Evolutionary conservation across 208 protist genomes (phyloP), one percentile per base, ranked within the genome.

Genomic region (Spongospora subterranea): DNA sequence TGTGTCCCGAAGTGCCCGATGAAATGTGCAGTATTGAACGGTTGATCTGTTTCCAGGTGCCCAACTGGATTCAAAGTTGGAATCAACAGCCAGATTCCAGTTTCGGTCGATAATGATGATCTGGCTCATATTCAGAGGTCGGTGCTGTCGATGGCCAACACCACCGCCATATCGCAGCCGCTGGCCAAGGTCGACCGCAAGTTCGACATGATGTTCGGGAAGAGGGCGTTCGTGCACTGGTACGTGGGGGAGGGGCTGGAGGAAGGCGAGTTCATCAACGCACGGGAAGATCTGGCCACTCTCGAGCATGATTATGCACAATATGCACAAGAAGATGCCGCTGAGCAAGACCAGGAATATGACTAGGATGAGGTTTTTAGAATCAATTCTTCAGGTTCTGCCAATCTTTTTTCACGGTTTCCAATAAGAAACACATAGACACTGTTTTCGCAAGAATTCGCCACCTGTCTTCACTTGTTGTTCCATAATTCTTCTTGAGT

Each of bases 1-100:
- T 40, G 0, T n/a, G 88, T n/a, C 1, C 29, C 88, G 6, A 54
- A 60, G 40, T n/a, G 40, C 88, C 29, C n/a, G 40, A 60, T 24
- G 13, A 6, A 0, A 32, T n/a, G n/a, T n/a, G n/a, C n/a, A n/a
- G n/a, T n/a, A n/a, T n/a, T n/a, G n/a, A n/a, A n/a, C n/a, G n/a
- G n/a, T n/a, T n/a, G n/a, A n/a, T n/a, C n/a, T n/a, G n/a, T n/a
- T n/a, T n/a, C 35, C 91, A 98, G 97, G 97, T 97, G 94, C 88
- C 97, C 97, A 88, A 98, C 96, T 90, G 97, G 97, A 90, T 98
- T 99, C 97, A 99, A 99, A 96, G 97, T 90, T 50, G 93, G 92
- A 50, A 95, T 95, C 92, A 94, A 95, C 88, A 93, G 93, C 88
- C 92, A 94, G 90, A 90, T 91, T 45, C 93, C 93, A 65, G 93